phyloP scores from a whole-genome alignment of 1,284 basidiomycete species.

The Takashimella tepidaria region DNA sequence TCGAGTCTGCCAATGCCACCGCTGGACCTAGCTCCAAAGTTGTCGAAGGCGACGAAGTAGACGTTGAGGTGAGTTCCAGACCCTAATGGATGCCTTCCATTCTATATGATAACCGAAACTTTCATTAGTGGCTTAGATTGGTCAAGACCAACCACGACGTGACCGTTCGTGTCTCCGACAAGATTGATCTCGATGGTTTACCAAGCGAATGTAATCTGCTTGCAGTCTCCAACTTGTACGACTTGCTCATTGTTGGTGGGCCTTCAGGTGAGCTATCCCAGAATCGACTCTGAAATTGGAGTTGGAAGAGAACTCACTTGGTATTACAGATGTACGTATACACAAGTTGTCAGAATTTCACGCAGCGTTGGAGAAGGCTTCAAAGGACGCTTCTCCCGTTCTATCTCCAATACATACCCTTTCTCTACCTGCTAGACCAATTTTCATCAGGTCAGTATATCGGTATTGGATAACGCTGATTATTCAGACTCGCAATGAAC shows the following conservation, averaged over 20 bases:
- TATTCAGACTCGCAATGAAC: conserved; percentile 33
- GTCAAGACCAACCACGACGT: conserved; percentile 46
- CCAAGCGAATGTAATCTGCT: conserved; percentile 46
- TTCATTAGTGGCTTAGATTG: conserved; percentile 47
- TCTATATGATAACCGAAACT: conserved; percentile 4
- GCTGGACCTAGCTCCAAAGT: conserved; percentile 22
- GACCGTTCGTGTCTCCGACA: conserved; percentile 41
- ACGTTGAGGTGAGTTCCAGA: conserved; percentile 33
- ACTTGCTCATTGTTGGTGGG: conserved; percentile 46
- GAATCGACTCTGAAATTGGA: too few species aligned
- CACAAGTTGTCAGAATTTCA: conserved; percentile 36
- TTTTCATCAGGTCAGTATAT: conserved; percentile 39
- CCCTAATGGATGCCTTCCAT: conserved; percentile 2
- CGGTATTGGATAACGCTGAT: not conserved
- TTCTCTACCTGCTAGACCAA: conserved; percentile 32
- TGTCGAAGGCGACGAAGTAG: conserved; percentile 40
- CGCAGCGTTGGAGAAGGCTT: conserved; percentile 24
- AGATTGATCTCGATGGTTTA: conserved; percentile 34
- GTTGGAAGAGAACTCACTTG: not conserved
- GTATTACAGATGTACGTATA: conserved; percentile 32
- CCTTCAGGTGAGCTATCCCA: conserved; percentile 30
- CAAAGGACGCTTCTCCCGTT: conserved; percentile 27
- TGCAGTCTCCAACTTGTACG: conserved; percentile 44
- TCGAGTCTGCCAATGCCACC: conserved; percentile 6
- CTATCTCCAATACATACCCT: conserved; percentile 25